These are phyloP conservation scores for Sporothrix inflata DNA, from an alignment of 2,329 filamentous ascomycete species.

Conservation along the genomic window DNA sequence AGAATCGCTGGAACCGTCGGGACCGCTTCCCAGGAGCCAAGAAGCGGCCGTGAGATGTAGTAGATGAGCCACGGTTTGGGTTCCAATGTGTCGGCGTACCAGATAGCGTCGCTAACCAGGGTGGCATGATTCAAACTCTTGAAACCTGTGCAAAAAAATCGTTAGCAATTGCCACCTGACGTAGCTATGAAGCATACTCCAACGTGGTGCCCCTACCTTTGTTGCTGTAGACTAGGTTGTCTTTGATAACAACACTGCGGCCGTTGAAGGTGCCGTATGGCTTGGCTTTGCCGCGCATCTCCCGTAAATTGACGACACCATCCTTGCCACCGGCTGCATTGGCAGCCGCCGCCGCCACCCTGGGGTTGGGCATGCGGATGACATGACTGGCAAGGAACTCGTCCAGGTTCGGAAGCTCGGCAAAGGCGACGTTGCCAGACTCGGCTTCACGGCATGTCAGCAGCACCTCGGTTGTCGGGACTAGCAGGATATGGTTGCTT, in stretches of 20 bases:
- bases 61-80: slow-evolving; percentile 94
- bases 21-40: slow-evolving; percentile 79
- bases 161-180: not conserved
- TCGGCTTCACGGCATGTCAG: slow-evolving; percentile 87
- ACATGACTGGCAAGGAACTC: slow-evolving; percentile 98
- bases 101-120: slow-evolving; percentile 79
- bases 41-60: slow-evolving; percentile 87
- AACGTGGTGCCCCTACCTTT: slow-evolving; percentile 66
- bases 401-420: slow-evolving; percentile 83
- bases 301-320: slow-evolving; percentile 68
- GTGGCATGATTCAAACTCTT: slow-evolving; percentile 89
- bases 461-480: slow-evolving; percentile 90
- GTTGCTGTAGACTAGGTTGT: slow-evolving; percentile 90
- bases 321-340: slow-evolving; percentile 60
- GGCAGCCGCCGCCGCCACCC: slow-evolving; percentile 51
- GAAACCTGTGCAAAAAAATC: slow-evolving; percentile 66
- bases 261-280: slow-evolving; percentile 93
- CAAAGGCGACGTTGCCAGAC: slow-evolving; percentile 68
- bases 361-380: slow-evolving; percentile 69
- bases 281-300: slow-evolving; percentile 89
- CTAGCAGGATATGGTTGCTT: slow-evolving; percentile 90
- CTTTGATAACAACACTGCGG: slow-evolving; percentile 90
- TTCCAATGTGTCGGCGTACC: slow-evolving; percentile 87
- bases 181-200: not conserved
- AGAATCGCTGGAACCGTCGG: slow-evolving; percentile 70